A percentile compares a stretch with the other conserved stretches of the same genome.
phyloP scores from a whole-genome alignment of 148 eudicot species.

The Vaccinium darrowii region DNA sequence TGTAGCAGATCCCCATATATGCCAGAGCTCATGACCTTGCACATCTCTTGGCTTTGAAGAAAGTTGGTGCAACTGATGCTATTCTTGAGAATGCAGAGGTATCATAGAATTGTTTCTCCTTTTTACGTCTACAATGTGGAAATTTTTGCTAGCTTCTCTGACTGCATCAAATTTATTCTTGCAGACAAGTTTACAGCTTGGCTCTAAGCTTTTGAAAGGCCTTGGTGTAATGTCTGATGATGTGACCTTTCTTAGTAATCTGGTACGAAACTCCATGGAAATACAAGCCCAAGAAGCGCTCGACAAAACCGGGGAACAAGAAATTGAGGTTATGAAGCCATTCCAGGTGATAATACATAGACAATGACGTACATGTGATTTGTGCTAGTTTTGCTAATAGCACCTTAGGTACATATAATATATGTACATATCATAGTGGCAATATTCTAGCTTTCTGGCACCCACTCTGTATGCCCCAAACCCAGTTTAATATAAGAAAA shows the following conservation, averaged over 20 bases:
- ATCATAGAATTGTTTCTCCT: slow-evolving; percentile 11
- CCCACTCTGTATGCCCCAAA: neutral
- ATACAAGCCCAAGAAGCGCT: slow-evolving; percentile 67
- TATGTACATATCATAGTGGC: neutral
- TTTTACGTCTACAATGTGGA: slow-evolving; percentile 3
- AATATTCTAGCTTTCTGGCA: neutral
- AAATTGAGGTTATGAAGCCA: slow-evolving; percentile 59
- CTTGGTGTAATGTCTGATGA: slow-evolving; percentile 96
- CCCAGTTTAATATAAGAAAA: neutral
- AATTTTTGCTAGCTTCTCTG: slow-evolving; percentile 12
- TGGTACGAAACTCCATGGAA: slow-evolving; percentile 86
- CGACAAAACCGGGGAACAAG: slow-evolving; percentile 44
- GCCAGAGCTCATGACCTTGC: slow-evolving; percentile 80
- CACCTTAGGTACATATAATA: neutral
- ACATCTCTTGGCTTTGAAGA: slow-evolving; percentile 87
- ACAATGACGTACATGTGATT: neutral
- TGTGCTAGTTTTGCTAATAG: too few relatives aligned
- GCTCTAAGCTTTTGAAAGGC: slow-evolving; percentile 91
- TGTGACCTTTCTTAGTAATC: slow-evolving; percentile 70
- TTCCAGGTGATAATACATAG: slow-evolving; percentile 49
- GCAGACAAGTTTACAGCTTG: slow-evolving; percentile 97
- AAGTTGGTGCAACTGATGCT: slow-evolving; percentile 95
- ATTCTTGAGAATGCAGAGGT: slow-evolving; percentile 97
- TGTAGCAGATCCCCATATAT: slow-evolving; percentile 73
- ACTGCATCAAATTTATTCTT: slow-evolving; percentile 13